phyloP scores from a whole-genome alignment of 2,329 filamentous ascomycete species.

The Remersonia thermophila region DNA sequence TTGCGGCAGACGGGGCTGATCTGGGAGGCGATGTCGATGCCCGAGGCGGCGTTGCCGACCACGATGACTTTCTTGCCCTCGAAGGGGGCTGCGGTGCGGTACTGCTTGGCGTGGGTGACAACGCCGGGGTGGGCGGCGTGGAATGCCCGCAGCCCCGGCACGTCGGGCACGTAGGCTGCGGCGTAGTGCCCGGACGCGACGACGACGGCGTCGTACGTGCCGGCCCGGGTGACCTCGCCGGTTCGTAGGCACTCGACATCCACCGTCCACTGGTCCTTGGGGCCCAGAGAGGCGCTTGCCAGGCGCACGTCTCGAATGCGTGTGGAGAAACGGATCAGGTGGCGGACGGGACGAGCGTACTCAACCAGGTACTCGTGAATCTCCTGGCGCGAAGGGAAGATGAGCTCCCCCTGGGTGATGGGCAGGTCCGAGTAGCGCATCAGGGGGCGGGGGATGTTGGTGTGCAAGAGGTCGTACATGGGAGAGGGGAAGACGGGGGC shows the following conservation, averaged over 20 bases:
- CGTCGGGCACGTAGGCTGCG: slow-evolving; percentile 53
- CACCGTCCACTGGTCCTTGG: slow-evolving; percentile 48
- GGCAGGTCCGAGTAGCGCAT: slow-evolving; percentile 68
- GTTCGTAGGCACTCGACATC: slow-evolving; percentile 38
- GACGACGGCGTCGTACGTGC: slow-evolving; percentile 61
- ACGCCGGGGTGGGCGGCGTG: slow-evolving; percentile 43
- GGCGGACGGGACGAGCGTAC: slow-evolving; percentile 56
- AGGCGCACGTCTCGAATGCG: slow-evolving; percentile 51
- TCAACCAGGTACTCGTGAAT: slow-evolving; percentile 63
- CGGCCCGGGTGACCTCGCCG: slow-evolving; percentile 23
- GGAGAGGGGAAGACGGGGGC: slow-evolving; percentile 63
- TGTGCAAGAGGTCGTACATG: slow-evolving; percentile 70
- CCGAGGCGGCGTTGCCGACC: slow-evolving; percentile 75
- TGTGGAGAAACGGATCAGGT: slow-evolving; percentile 57
- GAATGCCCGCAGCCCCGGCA: slow-evolving; percentile 48
- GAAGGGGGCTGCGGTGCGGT: slow-evolving; percentile 54
- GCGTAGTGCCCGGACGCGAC: slow-evolving; percentile 66
- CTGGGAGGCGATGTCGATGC: slow-evolving; percentile 70
- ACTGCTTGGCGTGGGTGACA: slow-evolving; percentile 69
- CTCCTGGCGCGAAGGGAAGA: slow-evolving; percentile 61
- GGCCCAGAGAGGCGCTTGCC: slow-evolving; percentile 18
- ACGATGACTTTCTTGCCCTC: slow-evolving; percentile 63
- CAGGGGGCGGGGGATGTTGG: slow-evolving; percentile 70
- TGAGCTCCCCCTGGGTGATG: slow-evolving; percentile 50
- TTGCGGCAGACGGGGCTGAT: slow-evolving; percentile 48